Percentiles rank a stretch among this genome's conserved stretches.
phyloP scores from a whole-genome alignment of 2,329 filamentous ascomycete species.

The Stylonectria norvegica region DNA sequence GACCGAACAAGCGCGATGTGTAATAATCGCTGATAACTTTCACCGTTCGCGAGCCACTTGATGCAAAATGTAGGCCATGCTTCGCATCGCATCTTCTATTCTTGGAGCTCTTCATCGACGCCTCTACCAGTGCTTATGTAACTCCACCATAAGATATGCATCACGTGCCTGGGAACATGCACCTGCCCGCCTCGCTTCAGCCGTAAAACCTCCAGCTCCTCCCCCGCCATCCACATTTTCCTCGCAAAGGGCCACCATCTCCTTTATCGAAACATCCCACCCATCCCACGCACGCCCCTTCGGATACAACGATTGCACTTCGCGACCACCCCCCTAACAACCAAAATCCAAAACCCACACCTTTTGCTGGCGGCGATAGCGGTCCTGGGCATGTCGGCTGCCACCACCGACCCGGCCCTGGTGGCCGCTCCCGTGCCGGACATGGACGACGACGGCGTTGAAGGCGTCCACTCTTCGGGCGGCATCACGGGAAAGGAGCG shows the following conservation, averaged over 20 bases:
- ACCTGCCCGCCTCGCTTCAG: slow-evolving; percentile 15
- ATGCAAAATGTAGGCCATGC: too few species aligned
- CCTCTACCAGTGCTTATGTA: too few species aligned
- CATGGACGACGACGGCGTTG: slow-evolving; percentile 21
- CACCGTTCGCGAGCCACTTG: too few species aligned
- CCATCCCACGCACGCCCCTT: slow-evolving; percentile 26
- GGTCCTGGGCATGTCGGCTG: slow-evolving; percentile 34
- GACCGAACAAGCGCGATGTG: too few species aligned
- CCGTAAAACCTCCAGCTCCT: slow-evolving; percentile 15
- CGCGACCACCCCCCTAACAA: slow-evolving; percentile 16
- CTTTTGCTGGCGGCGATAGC: slow-evolving; percentile 29
- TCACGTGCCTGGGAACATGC: slow-evolving; percentile 6
- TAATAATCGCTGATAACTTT: too few species aligned
- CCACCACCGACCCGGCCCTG: slow-evolving; percentile 38
- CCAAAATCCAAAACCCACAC: slow-evolving; percentile 29
- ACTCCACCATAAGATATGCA: slow-evolving; percentile 2
- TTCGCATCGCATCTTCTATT: too few species aligned
- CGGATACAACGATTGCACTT: slow-evolving; percentile 41
- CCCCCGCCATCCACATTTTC: slow-evolving; percentile 32
- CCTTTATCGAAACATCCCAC: slow-evolving; percentile 38
- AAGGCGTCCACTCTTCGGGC: slow-evolving; percentile 14
- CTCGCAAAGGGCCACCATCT: slow-evolving; percentile 22
- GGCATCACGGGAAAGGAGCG: slow-evolving; percentile 42
- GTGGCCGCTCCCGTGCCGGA: slow-evolving; percentile 32
- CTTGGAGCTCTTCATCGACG: too few species aligned